Evolutionary conservation across 2,329 filamentous ascomycete species (phyloP).

Genomic region (Aschersonia sp.): DNA sequence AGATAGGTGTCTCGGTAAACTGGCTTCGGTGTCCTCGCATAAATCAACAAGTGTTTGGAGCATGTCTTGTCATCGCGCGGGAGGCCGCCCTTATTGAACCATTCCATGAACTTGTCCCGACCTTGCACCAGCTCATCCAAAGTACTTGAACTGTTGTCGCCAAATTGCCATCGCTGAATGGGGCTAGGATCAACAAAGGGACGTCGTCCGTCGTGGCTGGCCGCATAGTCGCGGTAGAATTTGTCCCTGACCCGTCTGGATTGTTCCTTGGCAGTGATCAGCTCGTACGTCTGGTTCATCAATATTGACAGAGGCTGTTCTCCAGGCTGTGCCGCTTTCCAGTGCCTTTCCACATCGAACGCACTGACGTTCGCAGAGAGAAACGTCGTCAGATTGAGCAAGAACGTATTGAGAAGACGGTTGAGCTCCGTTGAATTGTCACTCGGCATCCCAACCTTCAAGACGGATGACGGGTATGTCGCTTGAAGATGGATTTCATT

Average conservation of each 20-base stretch:
- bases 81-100: slow-evolving; percentile 31
- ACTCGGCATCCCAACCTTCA: slow-evolving; percentile 14
- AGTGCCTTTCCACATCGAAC: slow-evolving; percentile 1
- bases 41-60: slow-evolving; percentile 33
- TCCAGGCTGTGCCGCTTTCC: background rate
- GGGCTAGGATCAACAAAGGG: slow-evolving; percentile 22
- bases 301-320: slow-evolving; percentile 9
- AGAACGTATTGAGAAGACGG: background rate
- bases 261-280: slow-evolving; percentile 21
- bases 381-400: background rate
- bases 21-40: slow-evolving; percentile 17
- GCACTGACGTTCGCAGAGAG: background rate
- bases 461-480: slow-evolving; percentile 15
- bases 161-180: slow-evolving; percentile 19
- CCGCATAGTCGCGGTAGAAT: slow-evolving; percentile 19
- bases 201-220: slow-evolving; percentile 14
- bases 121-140: slow-evolving; percentile 27
- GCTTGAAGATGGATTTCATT: slow-evolving; percentile 17
- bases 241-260: slow-evolving; percentile 17
- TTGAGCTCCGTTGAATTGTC: slow-evolving; percentile 5
- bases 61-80: slow-evolving; percentile 17
- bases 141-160: slow-evolving; percentile 13
- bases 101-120: slow-evolving; percentile 32
- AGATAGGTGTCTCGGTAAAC: slow-evolving; percentile 18
- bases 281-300: slow-evolving; percentile 19